A percentile compares a stretch with the other conserved stretches of the same genome.
phyloP scores from a whole-genome alignment of 495 filamentous ascomycete species.

The Penicillium lividum region DNA sequence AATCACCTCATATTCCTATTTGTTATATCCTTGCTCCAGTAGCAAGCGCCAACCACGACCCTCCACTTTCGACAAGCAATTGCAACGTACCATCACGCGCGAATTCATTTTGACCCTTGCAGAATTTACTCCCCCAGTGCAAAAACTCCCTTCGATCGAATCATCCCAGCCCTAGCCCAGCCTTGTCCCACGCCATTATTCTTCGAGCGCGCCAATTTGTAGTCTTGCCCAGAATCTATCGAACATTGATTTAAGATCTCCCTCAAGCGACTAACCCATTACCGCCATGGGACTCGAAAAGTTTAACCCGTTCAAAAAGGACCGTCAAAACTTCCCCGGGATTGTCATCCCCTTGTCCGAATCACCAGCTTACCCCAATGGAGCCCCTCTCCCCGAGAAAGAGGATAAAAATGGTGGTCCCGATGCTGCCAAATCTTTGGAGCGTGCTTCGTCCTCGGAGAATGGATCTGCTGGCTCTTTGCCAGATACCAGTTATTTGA shows the following conservation, averaged over 20 bases:
- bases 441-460: constrained; percentile 28
- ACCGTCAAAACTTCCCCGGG: constrained; percentile 49
- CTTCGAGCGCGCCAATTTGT: background rate
- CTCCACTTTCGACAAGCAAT: constrained; percentile 4
- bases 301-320: constrained; percentile 55
- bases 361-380: constrained; percentile 34
- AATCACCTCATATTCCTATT: constrained; percentile 9
- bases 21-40: constrained; percentile 17
- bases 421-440: constrained; percentile 24
- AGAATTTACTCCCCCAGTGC: constrained; percentile 11
- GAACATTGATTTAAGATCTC: background rate
- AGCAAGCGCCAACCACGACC: constrained; percentile 15
- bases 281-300: constrained; percentile 30
- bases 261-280: constrained; percentile 28
- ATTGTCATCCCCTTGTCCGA: constrained; percentile 55
- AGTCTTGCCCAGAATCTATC: background rate
- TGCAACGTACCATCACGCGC: constrained; percentile 4
- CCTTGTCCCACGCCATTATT: constrained; percentile 10
- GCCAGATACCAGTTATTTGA: constrained; percentile 31
- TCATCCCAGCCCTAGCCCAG: constrained; percentile 17
- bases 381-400: constrained; percentile 26
- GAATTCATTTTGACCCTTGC: constrained; percentile 8
- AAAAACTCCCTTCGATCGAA: constrained; percentile 14
- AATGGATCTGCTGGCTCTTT: constrained; percentile 29
- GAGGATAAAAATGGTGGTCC: constrained; percentile 28